Evolutionary conservation across 2,329 filamentous ascomycete genomes (phyloP), one percentile per base, ranked within the genome.

Genomic region (Verruconis gallopava): DNA sequence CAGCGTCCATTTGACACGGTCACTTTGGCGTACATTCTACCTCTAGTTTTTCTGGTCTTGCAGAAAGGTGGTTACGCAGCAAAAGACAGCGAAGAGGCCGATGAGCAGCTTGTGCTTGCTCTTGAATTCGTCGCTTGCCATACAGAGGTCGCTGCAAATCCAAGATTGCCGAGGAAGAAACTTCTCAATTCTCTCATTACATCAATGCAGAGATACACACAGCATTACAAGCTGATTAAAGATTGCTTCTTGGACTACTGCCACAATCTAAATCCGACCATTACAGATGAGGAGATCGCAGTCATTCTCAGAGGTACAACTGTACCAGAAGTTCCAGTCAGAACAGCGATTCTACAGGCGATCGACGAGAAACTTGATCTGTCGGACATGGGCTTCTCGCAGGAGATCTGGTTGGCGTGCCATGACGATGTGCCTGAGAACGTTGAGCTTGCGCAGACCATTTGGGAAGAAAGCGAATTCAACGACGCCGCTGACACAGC

Each of bases 381-480:
- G 67, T 88, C 81, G 44, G 88, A 95, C 40, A 69, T 88, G 22
- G 73, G 79, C 21, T 91, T 86, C 54, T 91, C 82, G 3, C 81
- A 91, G 47, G 84, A 96, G 56, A 81, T 98, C 17, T 98, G 86
- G 86, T 71, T 98, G 33, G 84, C 84, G 34, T 89, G 79, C 53
- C 88, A 98, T 53, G 91, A 98, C 49, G 85, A 93, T 51, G 76
- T 85, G 15, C 76, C 81, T 34, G 88, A 96, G 57, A 96, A 96
- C 52, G 73, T 72, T 5, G 84, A 86, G 36, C 68, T 93, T 41
- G 89, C 83, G 4, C 73, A 71, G 40, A 83, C 89, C 11, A 94
- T 98, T 25, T 98, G 91, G 91, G 85, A 93, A 54, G 91, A 95
- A 54, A 93, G 89, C 55, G 81, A 76, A 5, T 81, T 96, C 46